Base-by-base conservation (phyloP, 164 flowering plant genomes). In the Dillenia suffruticosa region DNA sequence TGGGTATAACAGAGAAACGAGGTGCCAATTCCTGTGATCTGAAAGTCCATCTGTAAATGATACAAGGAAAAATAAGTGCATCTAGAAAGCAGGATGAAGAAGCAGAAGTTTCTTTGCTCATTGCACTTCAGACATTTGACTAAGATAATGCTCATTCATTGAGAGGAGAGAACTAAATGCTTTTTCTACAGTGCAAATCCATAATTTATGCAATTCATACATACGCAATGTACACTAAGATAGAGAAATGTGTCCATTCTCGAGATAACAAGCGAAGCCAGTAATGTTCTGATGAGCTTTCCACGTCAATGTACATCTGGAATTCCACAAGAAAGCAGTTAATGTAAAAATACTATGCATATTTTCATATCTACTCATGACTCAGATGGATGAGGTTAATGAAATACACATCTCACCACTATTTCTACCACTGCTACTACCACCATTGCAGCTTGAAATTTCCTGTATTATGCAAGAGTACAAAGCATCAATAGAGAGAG, bases 381-480 rank as follows among this genome's bases (percentile, higher is more conserved):
- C 9, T 16, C 24, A 51, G 10, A n/a, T 19, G 9, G 56, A 14
- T 2, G 24, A 54, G 10, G 44, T 49, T 19, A 58, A 7, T 13
- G 12, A 14, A 45, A 57, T 53, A 47, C 3, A 50, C 1, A 13
- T 32, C 46, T 80, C 82, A 90, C 98, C 86, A 83, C 68, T 47
- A 77, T 77, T 77, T 94, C 96, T 61, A 85, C 84, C 65, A 86
- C 60, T 3, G 89, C 93, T 50, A 86, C 81, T 24, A 87, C 77
- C 68, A 86, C 90, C 96, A 90, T 90, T 56, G 90, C 92, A 49
- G 73, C 76, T 73, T 83, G 91, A 74, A 94, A 90, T 76, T 90
- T 94, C 85, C 98, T 94, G 81, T 16, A 70, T 13, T 61, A 51
- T n/a, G 57, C 44, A 68, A 44, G 49, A 70, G 9, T 40, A 66